A percentile compares a stretch with the other conserved stretches of the same genome.
These are phyloP conservation scores for Pythium graminicola DNA, from an alignment of 352 stramenopile genomes.

Conservation along the genomic window DNA sequence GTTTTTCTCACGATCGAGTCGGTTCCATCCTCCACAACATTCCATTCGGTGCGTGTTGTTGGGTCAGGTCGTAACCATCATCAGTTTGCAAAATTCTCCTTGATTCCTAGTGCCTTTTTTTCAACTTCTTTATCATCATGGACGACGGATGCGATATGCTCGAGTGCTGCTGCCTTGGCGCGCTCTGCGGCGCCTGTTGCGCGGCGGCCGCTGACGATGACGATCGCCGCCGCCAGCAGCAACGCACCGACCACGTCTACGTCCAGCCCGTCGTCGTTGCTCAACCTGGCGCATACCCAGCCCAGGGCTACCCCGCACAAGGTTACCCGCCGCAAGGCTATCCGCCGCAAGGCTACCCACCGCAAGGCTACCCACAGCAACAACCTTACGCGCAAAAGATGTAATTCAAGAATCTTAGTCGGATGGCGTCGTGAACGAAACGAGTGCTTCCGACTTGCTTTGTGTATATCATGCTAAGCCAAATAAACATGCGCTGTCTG, in stretches of 20 bases:
- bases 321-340: conserved; percentile 37
- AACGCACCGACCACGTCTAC: conserved; percentile 47
- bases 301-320: conserved; percentile 34
- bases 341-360: conserved; percentile 24
- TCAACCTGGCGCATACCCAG: conserved; percentile 32
- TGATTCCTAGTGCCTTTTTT: not conserved
- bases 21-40: not conserved
- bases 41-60: not conserved
- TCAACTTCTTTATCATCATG: conserved; percentile 23
- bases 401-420: conserved; percentile 4
- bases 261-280: conserved; percentile 67
- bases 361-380: conserved; percentile 18
- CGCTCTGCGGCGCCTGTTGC: conserved; percentile 70
- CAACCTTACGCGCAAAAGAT: conserved; percentile 24
- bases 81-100: conserved; percentile 5
- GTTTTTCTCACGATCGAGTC: conserved; percentile 16
- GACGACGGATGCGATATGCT: conserved; percentile 73
- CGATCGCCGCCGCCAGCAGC: conserved; percentile 28
- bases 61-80: not conserved
- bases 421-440: not conserved
- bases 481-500: not conserved
- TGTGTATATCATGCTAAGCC: not conserved
- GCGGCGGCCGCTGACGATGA: conserved; percentile 32
- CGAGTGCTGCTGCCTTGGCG: conserved; percentile 70
- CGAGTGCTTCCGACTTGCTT: not conserved